Percentiles rank a stretch among this genome's conserved stretches.
phyloP scores from a whole-genome alignment of 441 rosid genomes.

The Euphorbia schlechtendalii region DNA sequence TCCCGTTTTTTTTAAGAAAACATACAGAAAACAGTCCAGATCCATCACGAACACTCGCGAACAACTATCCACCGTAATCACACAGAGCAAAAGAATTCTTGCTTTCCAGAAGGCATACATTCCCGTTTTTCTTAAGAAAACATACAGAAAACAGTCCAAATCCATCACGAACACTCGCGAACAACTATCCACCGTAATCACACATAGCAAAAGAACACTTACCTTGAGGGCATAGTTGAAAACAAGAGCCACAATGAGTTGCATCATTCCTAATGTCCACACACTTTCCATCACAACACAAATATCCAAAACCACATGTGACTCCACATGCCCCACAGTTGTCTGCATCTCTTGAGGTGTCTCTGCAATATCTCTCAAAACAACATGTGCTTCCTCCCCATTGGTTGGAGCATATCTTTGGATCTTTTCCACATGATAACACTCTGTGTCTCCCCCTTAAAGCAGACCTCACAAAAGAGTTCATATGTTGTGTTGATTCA shows the following conservation, averaged over 20 bases:
- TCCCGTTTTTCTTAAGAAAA: no score
- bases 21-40: no score
- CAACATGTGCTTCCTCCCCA: slow-evolving; percentile 36
- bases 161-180: no score
- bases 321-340: slow-evolving; percentile 32
- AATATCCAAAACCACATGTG: slow-evolving; percentile 26
- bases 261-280: slow-evolving; percentile 32
- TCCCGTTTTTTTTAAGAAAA: no score
- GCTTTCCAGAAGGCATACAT: no score
- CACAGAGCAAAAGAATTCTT: slow-evolving; percentile 35
- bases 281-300: slow-evolving; percentile 32
- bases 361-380: slow-evolving; percentile 24
- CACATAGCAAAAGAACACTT: slow-evolving; percentile 32
- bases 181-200: slow-evolving; percentile 26
- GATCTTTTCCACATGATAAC: slow-evolving; percentile 25
- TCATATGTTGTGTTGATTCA: slow-evolving; percentile 11
- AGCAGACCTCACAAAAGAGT: slow-evolving; percentile 18
- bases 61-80: slow-evolving; percentile 26
- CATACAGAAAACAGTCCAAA: no score
- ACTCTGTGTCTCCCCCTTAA: slow-evolving; percentile 19
- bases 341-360: slow-evolving; percentile 26
- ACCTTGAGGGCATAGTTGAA: slow-evolving; percentile 23
- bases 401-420: slow-evolving; percentile 18
- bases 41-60: no score
- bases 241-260: slow-evolving; percentile 36